Evolutionary conservation across 1,284 basidiomycete genomes (phyloP).

Genomic region (Gymnopus androsaceus): DNA sequence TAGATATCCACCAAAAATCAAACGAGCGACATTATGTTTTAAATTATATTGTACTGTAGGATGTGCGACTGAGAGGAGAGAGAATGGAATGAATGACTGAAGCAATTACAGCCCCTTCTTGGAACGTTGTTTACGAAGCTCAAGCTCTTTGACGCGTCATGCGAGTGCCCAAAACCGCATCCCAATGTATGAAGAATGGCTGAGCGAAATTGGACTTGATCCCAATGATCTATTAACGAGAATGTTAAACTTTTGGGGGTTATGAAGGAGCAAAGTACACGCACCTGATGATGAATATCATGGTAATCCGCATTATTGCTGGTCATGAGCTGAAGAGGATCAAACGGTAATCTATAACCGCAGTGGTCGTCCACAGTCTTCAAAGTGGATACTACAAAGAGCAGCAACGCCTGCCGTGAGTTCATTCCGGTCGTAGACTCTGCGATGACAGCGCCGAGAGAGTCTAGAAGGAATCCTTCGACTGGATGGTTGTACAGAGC

Average conservation of each 20-base stretch:
- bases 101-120: too few species aligned
- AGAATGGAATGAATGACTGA: too few species aligned
- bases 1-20: too few species aligned
- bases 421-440: conserved; percentile 74
- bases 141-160: conserved; percentile 76
- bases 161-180: conserved; percentile 76
- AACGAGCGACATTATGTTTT: too few species aligned
- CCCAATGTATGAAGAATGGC: conserved; percentile 93
- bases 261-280: conserved; percentile 20
- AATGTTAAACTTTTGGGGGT: conserved; percentile 6
- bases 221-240: conserved; percentile 66
- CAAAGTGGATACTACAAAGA: conserved; percentile 83
- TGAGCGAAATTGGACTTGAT: conserved; percentile 97
- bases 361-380: conserved; percentile 99
- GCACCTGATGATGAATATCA: conserved; percentile 94
- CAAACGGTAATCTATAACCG: conserved; percentile 88
- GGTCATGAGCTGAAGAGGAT: conserved; percentile 85
- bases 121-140: conserved; percentile 41
- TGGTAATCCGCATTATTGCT: conserved; percentile 98
- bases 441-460: conserved; percentile 79
- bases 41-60: background rate
- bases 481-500: conserved; percentile 97
- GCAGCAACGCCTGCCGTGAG: conserved; percentile 81
- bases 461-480: conserved; percentile 92
- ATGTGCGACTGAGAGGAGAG: too few species aligned